Base-by-base conservation (phyloP, 139 green algal species). In the Closterium sp. region DNA sequence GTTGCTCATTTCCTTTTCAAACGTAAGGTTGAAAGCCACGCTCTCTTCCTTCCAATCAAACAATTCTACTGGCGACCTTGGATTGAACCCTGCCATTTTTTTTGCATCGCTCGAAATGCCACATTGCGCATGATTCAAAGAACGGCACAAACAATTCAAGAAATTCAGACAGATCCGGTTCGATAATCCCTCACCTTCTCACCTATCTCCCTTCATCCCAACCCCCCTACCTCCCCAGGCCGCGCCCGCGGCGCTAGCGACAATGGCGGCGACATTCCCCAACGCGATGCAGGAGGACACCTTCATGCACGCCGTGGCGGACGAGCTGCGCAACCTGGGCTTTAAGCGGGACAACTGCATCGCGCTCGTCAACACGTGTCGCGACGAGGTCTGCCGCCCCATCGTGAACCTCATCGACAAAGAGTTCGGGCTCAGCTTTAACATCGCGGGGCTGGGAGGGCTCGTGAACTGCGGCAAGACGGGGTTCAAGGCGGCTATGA, bases 381-480 rank as follows among this genome's bases (percentile, higher is more conserved):
- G 97, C 90, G 97, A 98, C 85, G 97, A 89, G 86, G 86, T 89
- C 19, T 89, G 86, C 86, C 86, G 86, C 1, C 86, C 86, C 31
- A 70, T 89, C 31, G 86, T 34, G 19, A 70, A 34, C 31, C 31
- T 70, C 1, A 89, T 89, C 19, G 86, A 89, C 1, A 34, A 34
- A 17, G 31, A 34, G 86, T 89, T 89, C 13, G 86, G 86, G 86
- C 86, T 89, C 86, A 70, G 31, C 31, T 89, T 89, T 34, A 89
- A 89, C 86, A 89, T 89, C 31, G 17, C 86, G 19, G 86, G 86
- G 31, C 86, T 89, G 31, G 86, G 86, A 6, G 86, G 86, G 11
- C 95, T 97, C 30, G 93, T 98, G 27, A 97, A 96, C 73, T 97
- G 96, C 92, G 97, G 97, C 73, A 89, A 89, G 86, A 89, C 86